Conservation (phyloP, 2,329 filamentous ascomycete species). For the Cladobotryum protrusum region DNA sequence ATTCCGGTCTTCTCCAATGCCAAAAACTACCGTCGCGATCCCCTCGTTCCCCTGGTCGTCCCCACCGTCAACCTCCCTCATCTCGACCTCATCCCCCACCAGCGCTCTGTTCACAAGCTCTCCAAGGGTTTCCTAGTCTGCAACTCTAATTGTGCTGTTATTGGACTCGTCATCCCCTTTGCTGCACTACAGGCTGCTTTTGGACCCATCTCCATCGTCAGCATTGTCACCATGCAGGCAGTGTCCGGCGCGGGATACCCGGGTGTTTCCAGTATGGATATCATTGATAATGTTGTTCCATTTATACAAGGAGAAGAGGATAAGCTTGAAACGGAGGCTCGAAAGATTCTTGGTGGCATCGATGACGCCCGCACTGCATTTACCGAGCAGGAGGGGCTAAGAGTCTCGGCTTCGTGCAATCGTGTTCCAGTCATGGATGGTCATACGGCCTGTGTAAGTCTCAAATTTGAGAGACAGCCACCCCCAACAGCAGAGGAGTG, state of each 20-base stretch:
- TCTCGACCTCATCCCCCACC: constrained; percentile 82
- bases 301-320: constrained; percentile 93
- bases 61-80: constrained; percentile 91
- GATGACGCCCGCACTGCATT: constrained; percentile 69
- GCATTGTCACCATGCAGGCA: constrained; percentile 90
- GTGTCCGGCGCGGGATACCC: constrained; percentile 90
- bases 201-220: constrained; percentile 68
- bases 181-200: constrained; percentile 83
- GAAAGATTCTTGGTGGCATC: constrained; percentile 82
- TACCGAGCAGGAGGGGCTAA: constrained; percentile 65
- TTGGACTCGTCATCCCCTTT: constrained; percentile 91
- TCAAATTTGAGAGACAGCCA: constrained; percentile 72
- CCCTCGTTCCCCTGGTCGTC: constrained; percentile 85
- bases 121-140: constrained; percentile 89
- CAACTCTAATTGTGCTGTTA: constrained; percentile 97
- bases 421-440: constrained; percentile 93
- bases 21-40: constrained; percentile 91
- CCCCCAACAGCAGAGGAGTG: constrained; percentile 70
- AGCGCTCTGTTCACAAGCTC: constrained; percentile 65
- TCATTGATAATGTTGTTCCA: constrained; percentile 92
- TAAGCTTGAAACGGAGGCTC: constrained; percentile 89
- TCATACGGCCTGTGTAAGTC: constrained; percentile 88
- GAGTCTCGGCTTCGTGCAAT: constrained; percentile 83
- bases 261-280: constrained; percentile 88
- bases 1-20: constrained; percentile 95